Conservation (phyloP, 441 rosid genomes). For the Bocquillonia castaneifolia region DNA sequence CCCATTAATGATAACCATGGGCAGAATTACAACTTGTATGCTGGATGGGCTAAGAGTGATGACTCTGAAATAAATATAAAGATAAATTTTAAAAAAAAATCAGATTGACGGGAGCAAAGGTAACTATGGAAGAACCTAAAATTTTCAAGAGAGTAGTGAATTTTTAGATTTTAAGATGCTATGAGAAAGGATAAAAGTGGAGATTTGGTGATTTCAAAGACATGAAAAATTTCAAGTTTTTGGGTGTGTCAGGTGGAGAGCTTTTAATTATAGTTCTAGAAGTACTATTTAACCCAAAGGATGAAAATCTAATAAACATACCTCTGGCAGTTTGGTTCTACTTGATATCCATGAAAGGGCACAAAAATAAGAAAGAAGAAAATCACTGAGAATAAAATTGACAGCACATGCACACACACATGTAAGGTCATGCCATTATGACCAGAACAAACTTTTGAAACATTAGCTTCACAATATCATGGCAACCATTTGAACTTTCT, state of each 20-base stretch:
- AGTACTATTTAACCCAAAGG: not conserved
- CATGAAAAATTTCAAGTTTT: not conserved
- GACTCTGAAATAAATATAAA: too few species aligned
- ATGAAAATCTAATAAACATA: too few species aligned
- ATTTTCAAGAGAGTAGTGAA: not conserved
- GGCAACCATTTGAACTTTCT: not conserved
- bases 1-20: not conserved
- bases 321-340: not conserved
- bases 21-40: not conserved
- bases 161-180: not conserved
- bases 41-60: not conserved
- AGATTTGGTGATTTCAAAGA: not conserved
- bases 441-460: not conserved
- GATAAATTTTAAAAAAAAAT: not conserved
- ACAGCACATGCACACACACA: not conserved
- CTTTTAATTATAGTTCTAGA: not conserved
- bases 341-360: not conserved
- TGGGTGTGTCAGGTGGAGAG: not conserved
- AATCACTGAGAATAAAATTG: not conserved
- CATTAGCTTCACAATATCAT: not conserved
- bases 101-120: not conserved
- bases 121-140: not conserved
- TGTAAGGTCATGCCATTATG: not conserved
- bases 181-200: not conserved
- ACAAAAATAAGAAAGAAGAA: not conserved